Evolutionary conservation across 805 yeast genomes (phyloP).

Genomic region (Ogataea polymorpha): DNA sequence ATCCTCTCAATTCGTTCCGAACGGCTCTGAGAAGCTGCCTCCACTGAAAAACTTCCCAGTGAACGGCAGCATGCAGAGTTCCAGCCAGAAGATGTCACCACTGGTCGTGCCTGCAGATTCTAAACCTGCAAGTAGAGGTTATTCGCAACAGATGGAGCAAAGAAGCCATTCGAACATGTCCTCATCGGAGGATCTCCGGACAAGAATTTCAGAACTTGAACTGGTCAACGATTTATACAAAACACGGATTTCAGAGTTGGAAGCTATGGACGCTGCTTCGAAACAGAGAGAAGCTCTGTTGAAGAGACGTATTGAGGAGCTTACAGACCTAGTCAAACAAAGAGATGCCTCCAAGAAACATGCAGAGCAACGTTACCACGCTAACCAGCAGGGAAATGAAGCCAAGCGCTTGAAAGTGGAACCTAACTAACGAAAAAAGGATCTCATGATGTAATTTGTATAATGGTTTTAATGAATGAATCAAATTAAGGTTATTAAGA

Average conservation of each 20-base stretch:
- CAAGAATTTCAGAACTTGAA: constrained; percentile 84
- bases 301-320: constrained; percentile 47
- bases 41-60: constrained; percentile 19
- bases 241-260: constrained; percentile 79
- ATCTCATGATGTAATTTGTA: constrained; percentile 11
- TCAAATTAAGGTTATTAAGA: neutral
- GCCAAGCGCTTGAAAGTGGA: constrained; percentile 22
- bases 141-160: constrained; percentile 12
- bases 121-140: neutral
- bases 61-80: constrained; percentile 4
- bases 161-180: constrained; percentile 17
- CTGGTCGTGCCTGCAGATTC: constrained; percentile 16
- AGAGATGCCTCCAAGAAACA: constrained; percentile 13
- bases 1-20: constrained; percentile 12
- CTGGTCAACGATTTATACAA: constrained; percentile 85
- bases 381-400: constrained; percentile 17
- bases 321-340: constrained; percentile 17
- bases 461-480: constrained; percentile 8
- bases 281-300: constrained; percentile 47
- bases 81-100: constrained; percentile 11
- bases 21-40: constrained; percentile 20
- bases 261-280: constrained; percentile 59
- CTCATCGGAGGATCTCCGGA: constrained; percentile 44
- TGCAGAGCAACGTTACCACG: constrained; percentile 7
- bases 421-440: constrained; percentile 1